Base-by-base conservation (phyloP, 2,329 filamentous ascomycete species). In the Colletotrichum sp. region DNA sequence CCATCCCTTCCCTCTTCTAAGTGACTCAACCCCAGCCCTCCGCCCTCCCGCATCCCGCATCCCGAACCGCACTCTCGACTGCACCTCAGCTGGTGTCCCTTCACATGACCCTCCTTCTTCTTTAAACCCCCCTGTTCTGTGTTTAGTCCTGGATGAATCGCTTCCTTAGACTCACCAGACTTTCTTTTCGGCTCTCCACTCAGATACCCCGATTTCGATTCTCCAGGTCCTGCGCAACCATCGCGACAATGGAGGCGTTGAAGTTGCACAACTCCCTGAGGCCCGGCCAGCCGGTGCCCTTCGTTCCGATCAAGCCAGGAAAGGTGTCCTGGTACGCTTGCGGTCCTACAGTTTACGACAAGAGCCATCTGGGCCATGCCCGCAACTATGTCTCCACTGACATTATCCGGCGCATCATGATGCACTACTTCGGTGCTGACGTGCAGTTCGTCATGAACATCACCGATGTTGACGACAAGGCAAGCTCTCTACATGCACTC, bases 401-500 rank as follows among this genome's bases (percentile, higher is more conserved):
- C 84, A 96, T 98, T 78, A 93, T 98, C 79, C 91, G 96, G 77
- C 92, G 96, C 80, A 95, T 98, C 80, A 86, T 98, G 84, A 89
- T 91, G 81, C 92, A 96, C 84, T 96, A 97, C 85, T 98, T 98
- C 83, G 92, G 92, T 77, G 97, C 94, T 84, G 88, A 95, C 57
- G 92, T 98, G 79, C 92, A 93, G 76, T 98, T 98, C 86, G 95
- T 98, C 79, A 97, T 98, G 94, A 98, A 98, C 86, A 95, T 97
- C 78, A 98, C 96, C 32, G 96, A 96, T 80, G 90, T 96, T 52
- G 94, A 96, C 80, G 93, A 95, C 85, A 94, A 94, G 89, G 91
- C 92, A 81, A 78, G 82, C 34, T 4, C 8, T n/a, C 24, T 8
- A 1, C 2, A 21, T 15, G 9, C 8, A 6, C 2, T 13, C 9